Conservation (phyloP, 768 basidiomycete species). For the Pleurotus ostreatus region DNA sequence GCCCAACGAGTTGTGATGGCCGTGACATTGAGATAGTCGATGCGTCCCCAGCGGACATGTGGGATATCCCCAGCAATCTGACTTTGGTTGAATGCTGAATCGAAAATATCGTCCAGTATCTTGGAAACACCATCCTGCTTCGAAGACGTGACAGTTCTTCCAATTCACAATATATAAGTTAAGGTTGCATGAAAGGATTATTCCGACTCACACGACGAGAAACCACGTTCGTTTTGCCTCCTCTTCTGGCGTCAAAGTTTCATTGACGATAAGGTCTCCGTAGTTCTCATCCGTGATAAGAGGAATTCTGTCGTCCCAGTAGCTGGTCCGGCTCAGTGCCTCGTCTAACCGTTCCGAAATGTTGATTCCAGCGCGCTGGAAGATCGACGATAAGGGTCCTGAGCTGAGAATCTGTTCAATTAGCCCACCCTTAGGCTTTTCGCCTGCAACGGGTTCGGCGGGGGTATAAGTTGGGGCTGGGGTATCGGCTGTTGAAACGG, state of each 20-base stretch:
- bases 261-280: constrained; percentile 66
- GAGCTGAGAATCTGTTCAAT: constrained; percentile 41
- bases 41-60: constrained; percentile 76
- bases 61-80: constrained; percentile 57
- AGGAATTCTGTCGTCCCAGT: constrained; percentile 73
- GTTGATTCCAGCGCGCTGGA: constrained; percentile 65
- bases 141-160: constrained; percentile 54
- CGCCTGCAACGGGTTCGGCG: constrained; percentile 12
- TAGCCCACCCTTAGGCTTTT: constrained; percentile 20
- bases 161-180: constrained; percentile 1
- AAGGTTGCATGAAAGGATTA: constrained; percentile 7
- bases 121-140: constrained; percentile 65
- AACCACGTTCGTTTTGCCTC: constrained; percentile 73
- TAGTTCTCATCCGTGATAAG: constrained; percentile 84
- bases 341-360: constrained; percentile 49
- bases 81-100: constrained; percentile 66
- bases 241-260: constrained; percentile 59
- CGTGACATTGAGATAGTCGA: constrained; percentile 87
- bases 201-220: constrained; percentile 60
- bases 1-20: constrained; percentile 81
- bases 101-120: constrained; percentile 69
- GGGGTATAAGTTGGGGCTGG: constrained; percentile 17
- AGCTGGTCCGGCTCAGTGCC: constrained; percentile 24
- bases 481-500: constrained; percentile 22
- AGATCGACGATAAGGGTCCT: constrained; percentile 49